Conservation (phyloP, 345 rosid genomes). For the Gossypium thurberi region DNA sequence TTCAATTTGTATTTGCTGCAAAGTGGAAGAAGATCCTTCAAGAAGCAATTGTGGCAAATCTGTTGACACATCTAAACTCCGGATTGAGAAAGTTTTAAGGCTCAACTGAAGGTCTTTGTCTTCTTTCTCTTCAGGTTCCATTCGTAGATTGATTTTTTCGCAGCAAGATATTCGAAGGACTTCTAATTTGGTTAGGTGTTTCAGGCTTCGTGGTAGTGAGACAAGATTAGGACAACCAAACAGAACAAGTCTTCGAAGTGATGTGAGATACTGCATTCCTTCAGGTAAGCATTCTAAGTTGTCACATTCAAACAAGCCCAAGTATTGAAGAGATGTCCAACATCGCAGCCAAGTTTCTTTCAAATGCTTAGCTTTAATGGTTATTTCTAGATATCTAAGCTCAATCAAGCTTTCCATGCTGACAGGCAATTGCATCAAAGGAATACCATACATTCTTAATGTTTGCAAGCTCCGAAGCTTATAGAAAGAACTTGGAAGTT, state of each 20-base stretch:
- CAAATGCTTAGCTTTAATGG: not conserved
- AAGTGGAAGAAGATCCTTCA: not conserved
- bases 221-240: not conserved
- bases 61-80: too few relatives aligned
- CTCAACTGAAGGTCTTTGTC: not conserved
- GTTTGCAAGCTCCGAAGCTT: not conserved
- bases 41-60: not conserved
- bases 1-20: not conserved
- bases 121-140: not conserved
- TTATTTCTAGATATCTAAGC: not conserved
- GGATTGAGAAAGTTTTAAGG: not conserved
- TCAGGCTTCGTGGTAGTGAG: not conserved
- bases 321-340: not conserved
- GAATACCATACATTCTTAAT: not conserved
- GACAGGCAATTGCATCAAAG: not conserved
- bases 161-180: not conserved
- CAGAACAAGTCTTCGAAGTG: not conserved
- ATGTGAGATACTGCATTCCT: not conserved
- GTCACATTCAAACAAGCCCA: not conserved
- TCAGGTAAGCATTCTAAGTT: not conserved
- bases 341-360: not conserved
- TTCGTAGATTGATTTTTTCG: not conserved
- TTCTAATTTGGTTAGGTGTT: not conserved
- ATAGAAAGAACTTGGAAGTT: not conserved
- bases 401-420: not conserved